phyloP scores from a whole-genome alignment of 306 rosid genomes.

The Luffa acutangula region DNA sequence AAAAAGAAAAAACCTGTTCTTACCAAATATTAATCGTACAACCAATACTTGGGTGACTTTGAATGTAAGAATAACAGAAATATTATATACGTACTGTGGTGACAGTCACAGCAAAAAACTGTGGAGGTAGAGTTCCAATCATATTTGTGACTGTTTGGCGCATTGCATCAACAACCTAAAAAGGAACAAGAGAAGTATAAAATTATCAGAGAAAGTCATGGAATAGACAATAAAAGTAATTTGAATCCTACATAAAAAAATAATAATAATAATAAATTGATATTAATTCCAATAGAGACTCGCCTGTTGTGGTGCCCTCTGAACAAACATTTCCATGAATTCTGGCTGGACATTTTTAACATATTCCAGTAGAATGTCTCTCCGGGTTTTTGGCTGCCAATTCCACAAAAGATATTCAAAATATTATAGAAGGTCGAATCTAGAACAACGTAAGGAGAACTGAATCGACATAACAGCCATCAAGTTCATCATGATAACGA shows the following conservation, averaged over 20 bases:
- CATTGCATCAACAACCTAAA: conserved; percentile 94
- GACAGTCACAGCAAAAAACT: conserved; percentile 75
- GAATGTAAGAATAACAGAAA: not conserved
- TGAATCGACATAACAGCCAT: not conserved
- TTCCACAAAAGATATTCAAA: conserved; percentile 13
- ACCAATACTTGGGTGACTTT: not conserved
- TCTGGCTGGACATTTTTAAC: conserved; percentile 94
- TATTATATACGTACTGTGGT: conserved; percentile 49
- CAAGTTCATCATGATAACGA: not conserved
- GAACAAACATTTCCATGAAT: conserved; percentile 92
- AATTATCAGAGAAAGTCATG: not conserved
- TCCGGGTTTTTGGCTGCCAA: conserved; percentile 68
- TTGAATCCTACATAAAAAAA: too few species aligned
- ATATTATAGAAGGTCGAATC: not conserved
- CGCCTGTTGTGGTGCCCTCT: conserved; percentile 94
- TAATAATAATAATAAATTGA: not conserved
- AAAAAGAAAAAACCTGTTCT: conserved; percentile 7
- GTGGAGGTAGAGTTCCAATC: conserved; percentile 97
- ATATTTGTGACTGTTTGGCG: conserved; percentile 95
- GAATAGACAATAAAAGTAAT: not conserved
- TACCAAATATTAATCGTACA: conserved; percentile 8
- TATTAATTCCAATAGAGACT: not conserved
- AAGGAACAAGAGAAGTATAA: conserved; percentile 3
- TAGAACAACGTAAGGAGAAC: not conserved
- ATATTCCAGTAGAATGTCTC: conserved; percentile 87